These are phyloP conservation scores for Neurospora sp. DNA, from an alignment of 495 filamentous ascomycete species.

Conservation along the genomic window DNA sequence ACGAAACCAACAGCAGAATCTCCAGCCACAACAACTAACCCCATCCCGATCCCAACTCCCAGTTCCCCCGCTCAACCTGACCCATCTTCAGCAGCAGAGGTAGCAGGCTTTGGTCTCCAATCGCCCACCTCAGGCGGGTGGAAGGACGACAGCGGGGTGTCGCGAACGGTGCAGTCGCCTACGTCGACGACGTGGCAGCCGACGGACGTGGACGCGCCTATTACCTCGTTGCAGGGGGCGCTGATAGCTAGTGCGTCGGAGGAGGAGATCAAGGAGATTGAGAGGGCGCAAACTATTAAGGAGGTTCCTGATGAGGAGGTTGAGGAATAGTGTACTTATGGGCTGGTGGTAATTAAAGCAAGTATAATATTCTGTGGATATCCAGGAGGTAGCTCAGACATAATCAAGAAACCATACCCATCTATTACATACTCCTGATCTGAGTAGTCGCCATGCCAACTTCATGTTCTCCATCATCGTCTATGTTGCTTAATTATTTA, in stretches of 20 bases:
- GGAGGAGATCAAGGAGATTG: conserved; percentile 29
- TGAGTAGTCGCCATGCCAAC: not conserved
- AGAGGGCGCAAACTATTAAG: conserved; percentile 28
- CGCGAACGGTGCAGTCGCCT: conserved; percentile 32
- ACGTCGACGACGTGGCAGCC: conserved; percentile 36
- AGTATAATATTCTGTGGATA: not conserved
- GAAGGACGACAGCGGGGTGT: conserved; percentile 12
- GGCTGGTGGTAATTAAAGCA: not conserved
- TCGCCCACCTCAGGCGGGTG: conserved; percentile 27
- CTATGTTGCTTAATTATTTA: not conserved
- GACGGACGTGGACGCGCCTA: conserved; percentile 24
- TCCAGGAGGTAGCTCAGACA: not conserved
- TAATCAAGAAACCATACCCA: not conserved
- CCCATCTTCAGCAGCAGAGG: not conserved
- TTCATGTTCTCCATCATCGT: not conserved
- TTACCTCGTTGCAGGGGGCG: conserved; percentile 23
- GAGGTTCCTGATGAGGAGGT: conserved; percentile 22
- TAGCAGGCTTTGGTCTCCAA: conserved; percentile 17
- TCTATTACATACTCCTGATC: not conserved
- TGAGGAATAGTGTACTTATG: not conserved
- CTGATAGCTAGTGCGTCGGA: conserved; percentile 15
- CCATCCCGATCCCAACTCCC: not conserved
- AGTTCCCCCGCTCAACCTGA: not conserved
- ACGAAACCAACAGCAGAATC: not conserved
- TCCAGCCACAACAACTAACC: not conserved